Evolutionary conservation across 371 early-diverging fungal species (phyloP).

Genomic region (Rhizopus microsporus): DNA sequence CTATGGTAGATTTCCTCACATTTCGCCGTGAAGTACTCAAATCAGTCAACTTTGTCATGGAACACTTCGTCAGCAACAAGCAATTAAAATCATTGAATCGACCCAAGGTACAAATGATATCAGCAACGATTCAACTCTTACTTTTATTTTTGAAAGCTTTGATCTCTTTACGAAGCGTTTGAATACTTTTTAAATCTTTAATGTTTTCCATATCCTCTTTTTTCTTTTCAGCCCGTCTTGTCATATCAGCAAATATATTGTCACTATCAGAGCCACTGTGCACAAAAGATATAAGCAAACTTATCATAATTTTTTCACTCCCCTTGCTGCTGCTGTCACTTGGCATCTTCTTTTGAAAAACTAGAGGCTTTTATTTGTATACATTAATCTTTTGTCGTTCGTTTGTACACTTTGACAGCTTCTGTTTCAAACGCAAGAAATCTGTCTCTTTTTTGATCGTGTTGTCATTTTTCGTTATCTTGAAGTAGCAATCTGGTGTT

Average conservation of each 20-base stretch:
- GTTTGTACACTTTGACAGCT: too few relatives aligned
- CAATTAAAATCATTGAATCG: constrained; percentile 12
- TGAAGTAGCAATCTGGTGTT: too few relatives aligned
- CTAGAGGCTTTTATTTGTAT: too few relatives aligned
- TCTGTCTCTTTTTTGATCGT: too few relatives aligned
- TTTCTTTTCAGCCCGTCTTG: constrained; percentile 1
- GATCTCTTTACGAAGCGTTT: constrained; percentile 66
- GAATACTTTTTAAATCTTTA: constrained; percentile 63
- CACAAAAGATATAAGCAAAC: too few relatives aligned
- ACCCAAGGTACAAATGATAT: constrained; percentile 13
- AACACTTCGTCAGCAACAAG: constrained; percentile 14
- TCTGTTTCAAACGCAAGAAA: too few relatives aligned
- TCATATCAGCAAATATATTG: not conserved
- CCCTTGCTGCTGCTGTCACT: too few relatives aligned
- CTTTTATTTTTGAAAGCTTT: constrained; percentile 48
- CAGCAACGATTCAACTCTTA: constrained; percentile 19
- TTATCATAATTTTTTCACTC: too few relatives aligned
- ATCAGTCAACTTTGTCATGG: constrained; percentile 14
- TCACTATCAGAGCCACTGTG: not conserved
- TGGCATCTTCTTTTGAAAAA: too few relatives aligned
- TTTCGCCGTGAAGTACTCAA: constrained; percentile 14
- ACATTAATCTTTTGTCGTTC: too few relatives aligned
- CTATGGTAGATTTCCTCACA: constrained; percentile 12
- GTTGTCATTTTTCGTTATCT: too few relatives aligned
- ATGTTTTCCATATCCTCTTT: constrained; percentile 10